These are phyloP conservation scores for Emergomyces pasteurianus DNA, from an alignment of 2,329 filamentous ascomycete species.

Conservation along the genomic window DNA sequence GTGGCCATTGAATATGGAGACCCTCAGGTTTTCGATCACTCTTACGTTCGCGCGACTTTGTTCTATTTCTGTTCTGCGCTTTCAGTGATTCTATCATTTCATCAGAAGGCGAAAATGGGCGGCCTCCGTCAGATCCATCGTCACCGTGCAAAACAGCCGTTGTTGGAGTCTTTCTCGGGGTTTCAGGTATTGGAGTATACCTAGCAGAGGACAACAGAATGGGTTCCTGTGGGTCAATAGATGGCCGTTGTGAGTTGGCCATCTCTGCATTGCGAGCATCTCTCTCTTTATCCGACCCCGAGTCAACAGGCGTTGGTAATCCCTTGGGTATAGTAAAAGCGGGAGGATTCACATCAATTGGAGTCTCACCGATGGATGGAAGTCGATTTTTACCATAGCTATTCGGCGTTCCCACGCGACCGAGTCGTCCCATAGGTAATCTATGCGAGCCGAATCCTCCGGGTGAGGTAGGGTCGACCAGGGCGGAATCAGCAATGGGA, in stretches of 20 bases:
- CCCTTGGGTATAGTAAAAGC: conserved; percentile 28
- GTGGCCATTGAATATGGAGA: conserved; percentile 51
- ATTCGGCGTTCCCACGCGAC: conserved; percentile 49
- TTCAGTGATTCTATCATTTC: conserved; percentile 52
- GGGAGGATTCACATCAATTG: conserved; percentile 38
- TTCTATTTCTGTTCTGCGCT: conserved; percentile 44
- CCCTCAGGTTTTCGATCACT: conserved; percentile 69
- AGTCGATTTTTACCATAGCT: conserved; percentile 54
- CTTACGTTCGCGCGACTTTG: conserved; percentile 62
- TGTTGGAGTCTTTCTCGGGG: conserved; percentile 37
- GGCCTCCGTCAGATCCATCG: conserved; percentile 23
- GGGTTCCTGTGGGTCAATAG: conserved; percentile 19
- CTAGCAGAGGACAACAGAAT: conserved; percentile 33
- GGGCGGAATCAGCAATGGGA: conserved; percentile 69
- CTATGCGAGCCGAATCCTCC: conserved; percentile 49
- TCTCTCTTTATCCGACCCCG: conserved; percentile 37
- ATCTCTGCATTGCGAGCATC: conserved; percentile 14
- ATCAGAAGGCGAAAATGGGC: conserved; percentile 56
- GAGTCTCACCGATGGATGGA: conserved; percentile 64
- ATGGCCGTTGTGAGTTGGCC: conserved; percentile 12
- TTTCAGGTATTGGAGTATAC: conserved; percentile 32
- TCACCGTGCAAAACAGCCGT: conserved; percentile 54
- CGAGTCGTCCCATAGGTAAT: conserved; percentile 53
- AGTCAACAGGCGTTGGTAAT: conserved; percentile 34
- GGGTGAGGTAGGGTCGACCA: conserved; percentile 49